Evolutionary conservation across 2,329 filamentous ascomycete genomes (phyloP).

Genomic region (Fusarium sublunatum): DNA sequence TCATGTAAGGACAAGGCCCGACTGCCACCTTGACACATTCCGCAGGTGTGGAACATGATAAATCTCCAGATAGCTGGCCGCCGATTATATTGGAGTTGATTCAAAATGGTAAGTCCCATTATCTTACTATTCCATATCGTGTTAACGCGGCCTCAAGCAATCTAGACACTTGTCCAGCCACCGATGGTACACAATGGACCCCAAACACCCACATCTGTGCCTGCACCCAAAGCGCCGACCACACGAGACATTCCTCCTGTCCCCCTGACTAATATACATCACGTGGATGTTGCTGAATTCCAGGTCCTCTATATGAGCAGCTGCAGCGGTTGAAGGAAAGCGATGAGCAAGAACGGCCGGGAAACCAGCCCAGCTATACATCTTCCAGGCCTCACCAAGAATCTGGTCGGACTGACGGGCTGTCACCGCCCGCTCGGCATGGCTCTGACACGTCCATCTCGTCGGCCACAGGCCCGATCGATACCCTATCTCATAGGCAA

Average conservation of each 20-base stretch:
- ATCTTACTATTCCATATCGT: too few relatives aligned
- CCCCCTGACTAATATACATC: constrained; percentile 84
- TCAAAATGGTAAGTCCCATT: too few relatives aligned
- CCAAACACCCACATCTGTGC: constrained; percentile 77
- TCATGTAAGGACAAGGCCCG: too few relatives aligned
- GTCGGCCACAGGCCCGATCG: constrained; percentile 53
- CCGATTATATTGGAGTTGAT: too few relatives aligned
- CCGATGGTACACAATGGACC: constrained; percentile 89
- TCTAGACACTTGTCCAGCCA: constrained; percentile 88
- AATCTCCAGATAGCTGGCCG: too few relatives aligned
- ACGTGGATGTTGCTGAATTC: constrained; percentile 82
- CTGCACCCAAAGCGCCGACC: constrained; percentile 83
- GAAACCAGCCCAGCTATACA: too few relatives aligned
- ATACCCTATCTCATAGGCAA: constrained; percentile 51
- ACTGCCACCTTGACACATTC: too few relatives aligned
- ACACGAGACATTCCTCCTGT: constrained; percentile 94
- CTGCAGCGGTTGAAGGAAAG: constrained; percentile 84
- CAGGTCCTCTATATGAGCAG: constrained; percentile 87
- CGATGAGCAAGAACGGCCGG: constrained; percentile 64
- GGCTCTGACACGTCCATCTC: constrained; percentile 39
- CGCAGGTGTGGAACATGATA: too few relatives aligned
- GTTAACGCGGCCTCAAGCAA: constrained; percentile 67
- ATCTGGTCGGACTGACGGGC: too few relatives aligned
- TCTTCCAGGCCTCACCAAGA: too few relatives aligned
- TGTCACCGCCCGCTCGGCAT: too few relatives aligned